Evolutionary conservation across 2,329 filamentous ascomycete genomes (phyloP).

Genomic region (Ambrosiella cleistominuta): DNA sequence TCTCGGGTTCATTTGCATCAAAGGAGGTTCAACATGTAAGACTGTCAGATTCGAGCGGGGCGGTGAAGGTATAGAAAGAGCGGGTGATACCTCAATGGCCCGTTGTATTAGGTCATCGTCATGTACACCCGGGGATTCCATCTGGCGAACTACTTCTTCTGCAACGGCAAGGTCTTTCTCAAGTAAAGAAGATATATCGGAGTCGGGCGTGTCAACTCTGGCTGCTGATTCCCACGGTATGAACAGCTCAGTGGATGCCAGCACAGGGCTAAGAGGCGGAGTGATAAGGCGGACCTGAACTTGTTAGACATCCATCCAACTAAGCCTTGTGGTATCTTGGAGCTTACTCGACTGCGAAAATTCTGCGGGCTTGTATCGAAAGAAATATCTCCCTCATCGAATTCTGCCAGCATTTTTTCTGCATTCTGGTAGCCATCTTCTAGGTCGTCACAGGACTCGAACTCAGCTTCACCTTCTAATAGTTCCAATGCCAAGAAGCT

Average conservation of each 20-base stretch:
- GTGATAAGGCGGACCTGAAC: slow-evolving; percentile 6
- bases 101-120: slow-evolving; percentile 3
- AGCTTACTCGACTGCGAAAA: not conserved
- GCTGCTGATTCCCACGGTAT: slow-evolving; percentile 5
- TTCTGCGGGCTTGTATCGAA: not conserved
- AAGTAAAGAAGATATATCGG: slow-evolving; percentile 7
- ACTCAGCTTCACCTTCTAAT: slow-evolving; percentile 5
- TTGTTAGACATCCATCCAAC: not conserved
- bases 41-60: not conserved
- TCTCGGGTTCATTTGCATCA: not conserved
- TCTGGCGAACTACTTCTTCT: not conserved
- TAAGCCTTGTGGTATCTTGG: not conserved
- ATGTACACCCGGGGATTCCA: not conserved
- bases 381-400: not conserved
- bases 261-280: slow-evolving; percentile 9
- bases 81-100: not conserved
- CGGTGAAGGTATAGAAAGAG: not conserved
- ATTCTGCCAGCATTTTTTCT: not conserved
- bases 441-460: slow-evolving; percentile 1
- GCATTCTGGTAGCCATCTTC: not conserved
- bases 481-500: not conserved
- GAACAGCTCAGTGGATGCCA: not conserved
- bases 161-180: slow-evolving; percentile 5
- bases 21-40: slow-evolving; percentile 6
- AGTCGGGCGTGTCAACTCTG: slow-evolving; percentile 7